A percentile compares a stretch with the other conserved stretches of the same genome.
Conservation (phyloP, 805 yeast species). For the Candida vartiovaarae region DNA sequence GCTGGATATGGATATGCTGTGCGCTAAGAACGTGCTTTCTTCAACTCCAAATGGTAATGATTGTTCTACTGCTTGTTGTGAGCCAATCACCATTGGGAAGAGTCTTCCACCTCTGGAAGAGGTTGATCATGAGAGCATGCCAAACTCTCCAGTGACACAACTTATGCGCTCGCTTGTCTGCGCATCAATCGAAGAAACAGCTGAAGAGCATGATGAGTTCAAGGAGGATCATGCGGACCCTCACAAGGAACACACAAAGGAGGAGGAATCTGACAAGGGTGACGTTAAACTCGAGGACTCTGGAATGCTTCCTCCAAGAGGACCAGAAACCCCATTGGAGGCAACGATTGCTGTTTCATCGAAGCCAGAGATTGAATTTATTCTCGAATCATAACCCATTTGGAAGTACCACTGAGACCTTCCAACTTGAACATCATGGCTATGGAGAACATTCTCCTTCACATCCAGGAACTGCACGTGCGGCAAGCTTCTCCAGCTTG, state of each 20-base stretch:
- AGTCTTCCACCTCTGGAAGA: conserved; percentile 11
- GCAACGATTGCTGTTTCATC: not conserved
- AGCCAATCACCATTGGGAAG: not conserved
- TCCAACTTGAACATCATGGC: not conserved
- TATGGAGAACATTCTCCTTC: not conserved
- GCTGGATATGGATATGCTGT: conserved; percentile 13
- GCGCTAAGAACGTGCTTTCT: not conserved
- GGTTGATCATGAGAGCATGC: conserved; percentile 7
- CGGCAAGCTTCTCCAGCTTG: conserved; percentile 15
- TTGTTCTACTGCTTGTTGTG: not conserved
- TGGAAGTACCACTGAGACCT: not conserved
- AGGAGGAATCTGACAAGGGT: too few relatives aligned
- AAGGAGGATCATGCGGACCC: too few relatives aligned
- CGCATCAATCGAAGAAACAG: too few relatives aligned
- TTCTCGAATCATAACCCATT: conserved; percentile 1
- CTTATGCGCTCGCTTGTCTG: too few relatives aligned
- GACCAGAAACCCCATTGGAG: too few relatives aligned
- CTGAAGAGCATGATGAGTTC: too few relatives aligned
- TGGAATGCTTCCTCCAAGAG: too few relatives aligned
- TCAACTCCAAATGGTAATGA: not conserved
- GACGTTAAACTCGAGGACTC: too few relatives aligned
- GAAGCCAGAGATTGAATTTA: not conserved
- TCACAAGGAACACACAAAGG: too few relatives aligned
- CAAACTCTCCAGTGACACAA: conserved; percentile 7
- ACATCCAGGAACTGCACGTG: not conserved